Evolutionary conservation across 352 stramenopile species (phyloP).

Genomic region (Globisporangium barbulae): DNA sequence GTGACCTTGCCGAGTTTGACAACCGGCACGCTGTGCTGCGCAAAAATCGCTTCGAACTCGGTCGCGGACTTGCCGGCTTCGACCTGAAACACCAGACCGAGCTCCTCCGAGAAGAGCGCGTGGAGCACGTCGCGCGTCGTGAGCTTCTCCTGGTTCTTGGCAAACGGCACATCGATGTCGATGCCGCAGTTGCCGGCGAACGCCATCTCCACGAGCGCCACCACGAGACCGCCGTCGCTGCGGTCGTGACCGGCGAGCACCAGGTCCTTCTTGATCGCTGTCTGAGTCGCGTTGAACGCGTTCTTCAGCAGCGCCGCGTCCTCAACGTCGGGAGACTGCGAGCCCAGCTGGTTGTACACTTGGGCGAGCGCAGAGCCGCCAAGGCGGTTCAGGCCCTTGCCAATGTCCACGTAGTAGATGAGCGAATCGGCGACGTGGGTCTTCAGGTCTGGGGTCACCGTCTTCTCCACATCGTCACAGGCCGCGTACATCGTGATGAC

Average conservation of each 20-base stretch:
- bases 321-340: constrained; percentile 90
- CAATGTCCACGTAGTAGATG: constrained; percentile 96
- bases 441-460: constrained; percentile 98
- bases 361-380: constrained; percentile 96
- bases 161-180: constrained; percentile 85
- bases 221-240: constrained; percentile 96
- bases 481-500: constrained; percentile 97
- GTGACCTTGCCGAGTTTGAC: constrained; percentile 91
- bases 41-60: constrained; percentile 88
- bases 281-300: constrained; percentile 93
- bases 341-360: constrained; percentile 87
- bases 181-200: constrained; percentile 98
- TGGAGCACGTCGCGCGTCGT: constrained; percentile 63
- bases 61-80: constrained; percentile 42
- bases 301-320: constrained; percentile 91
- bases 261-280: constrained; percentile 85
- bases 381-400: constrained; percentile 88
- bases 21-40: constrained; percentile 71
- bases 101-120: constrained; percentile 96
- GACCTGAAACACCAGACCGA: constrained; percentile 97
- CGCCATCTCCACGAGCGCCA: constrained; percentile 97
- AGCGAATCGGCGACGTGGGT: constrained; percentile 61
- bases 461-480: constrained; percentile 96
- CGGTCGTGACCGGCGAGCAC: constrained; percentile 98
- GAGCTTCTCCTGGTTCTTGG: constrained; percentile 19